Evolutionary conservation across 805 yeast species (phyloP), one percentile per base, ranked within the genome.

Genomic region (Metschnikowia amazonensis): DNA sequence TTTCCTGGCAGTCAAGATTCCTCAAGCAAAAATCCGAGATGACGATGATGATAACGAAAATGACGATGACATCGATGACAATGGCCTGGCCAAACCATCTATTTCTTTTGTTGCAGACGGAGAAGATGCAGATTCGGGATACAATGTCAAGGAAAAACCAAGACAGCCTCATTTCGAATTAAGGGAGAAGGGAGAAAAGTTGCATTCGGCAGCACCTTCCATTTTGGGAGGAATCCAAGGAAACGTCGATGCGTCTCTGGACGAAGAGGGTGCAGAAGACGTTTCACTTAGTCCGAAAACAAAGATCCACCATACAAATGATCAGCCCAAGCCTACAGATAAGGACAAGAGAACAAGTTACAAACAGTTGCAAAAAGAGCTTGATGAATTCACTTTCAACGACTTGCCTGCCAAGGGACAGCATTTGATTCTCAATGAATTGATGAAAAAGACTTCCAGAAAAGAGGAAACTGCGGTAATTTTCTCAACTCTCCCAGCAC

Each of bases 371-470:
- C 67, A 66, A 50, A 62, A 63, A 36, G 76, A 71, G 49, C 56
- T 72, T 32, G 61, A 59, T 23, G 58, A 54, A 18, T 56, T 72
- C 31, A 76, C 86, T 1, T 90, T 90, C 65, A 86, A 89, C 60
- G 94, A 87, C 50, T 65, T 92, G n/a, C 96, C 97, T 0, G 94
- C 96, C 7, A 80, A 81, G 53, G 94, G 95, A 0, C 99, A 92
- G 63, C 96, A 90, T 60, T 63, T 92, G 42, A 84, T 94, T 41
- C 69, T 94, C 53, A 92, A 92, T 62, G 96, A 89, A 53, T 69
- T 92, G 49, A 90, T 92, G 96, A 67, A 67, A 37, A 69, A 69
- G 18, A 64, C 78, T 21, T 88, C 96, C 0, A 65, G 69, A 5
- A 67, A 70, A 18, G 56, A 51, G 5, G 56, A 58, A 23, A 80